Conservation (phyloP, 164 flowering plant genomes). For the Chloranthus sessilifolius region DNA sequence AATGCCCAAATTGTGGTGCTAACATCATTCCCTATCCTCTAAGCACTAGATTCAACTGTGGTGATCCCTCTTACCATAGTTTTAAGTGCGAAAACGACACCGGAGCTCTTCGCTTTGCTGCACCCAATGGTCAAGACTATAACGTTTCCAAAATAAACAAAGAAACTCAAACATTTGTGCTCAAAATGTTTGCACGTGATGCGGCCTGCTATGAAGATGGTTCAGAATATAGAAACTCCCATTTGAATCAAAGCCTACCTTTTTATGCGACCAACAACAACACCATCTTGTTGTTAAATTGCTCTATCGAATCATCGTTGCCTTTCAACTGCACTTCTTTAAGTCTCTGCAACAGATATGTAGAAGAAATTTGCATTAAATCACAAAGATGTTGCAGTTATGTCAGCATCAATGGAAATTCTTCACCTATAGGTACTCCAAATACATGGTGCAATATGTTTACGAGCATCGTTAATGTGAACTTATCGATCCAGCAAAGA, state of each 20-base stretch:
- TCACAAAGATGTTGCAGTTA: background rate
- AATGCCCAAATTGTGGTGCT: conserved; percentile 6
- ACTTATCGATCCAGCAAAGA: background rate
- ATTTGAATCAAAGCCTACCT: background rate
- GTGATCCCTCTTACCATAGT: background rate
- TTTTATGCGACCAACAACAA: background rate
- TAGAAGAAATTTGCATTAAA: background rate
- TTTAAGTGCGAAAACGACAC: background rate
- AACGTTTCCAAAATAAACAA: background rate
- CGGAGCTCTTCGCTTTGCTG: background rate
- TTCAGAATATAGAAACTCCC: background rate
- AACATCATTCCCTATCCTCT: conserved; percentile 10
- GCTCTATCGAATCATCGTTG: background rate
- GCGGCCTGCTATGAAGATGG: background rate
- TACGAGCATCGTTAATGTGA: background rate
- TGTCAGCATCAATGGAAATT: background rate
- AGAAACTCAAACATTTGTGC: background rate
- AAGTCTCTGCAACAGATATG: background rate
- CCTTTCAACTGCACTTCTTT: background rate
- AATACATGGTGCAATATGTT: background rate
- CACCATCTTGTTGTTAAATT: background rate
- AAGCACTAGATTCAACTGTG: conserved; percentile 7
- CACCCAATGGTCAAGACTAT: background rate
- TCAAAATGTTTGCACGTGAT: background rate
- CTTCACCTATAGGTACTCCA: background rate